A percentile compares a stretch with the other conserved stretches of the same genome.
Conservation (phyloP, 495 filamentous ascomycete species). For the Penicillium maclennaniae region DNA sequence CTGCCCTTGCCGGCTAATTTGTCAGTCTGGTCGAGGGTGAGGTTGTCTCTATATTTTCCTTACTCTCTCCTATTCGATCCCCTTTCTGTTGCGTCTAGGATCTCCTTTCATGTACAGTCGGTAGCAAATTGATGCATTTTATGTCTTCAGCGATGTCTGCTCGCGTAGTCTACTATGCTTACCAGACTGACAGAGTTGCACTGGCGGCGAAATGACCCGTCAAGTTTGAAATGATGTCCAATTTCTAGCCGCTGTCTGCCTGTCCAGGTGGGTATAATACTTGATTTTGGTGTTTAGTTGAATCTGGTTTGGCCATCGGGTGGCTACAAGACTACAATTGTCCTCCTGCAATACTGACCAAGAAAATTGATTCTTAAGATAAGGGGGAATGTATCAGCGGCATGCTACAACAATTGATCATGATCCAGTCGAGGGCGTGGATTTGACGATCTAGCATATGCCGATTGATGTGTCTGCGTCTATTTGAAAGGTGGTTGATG, state of each 20-base stretch:
- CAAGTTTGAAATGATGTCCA: background rate
- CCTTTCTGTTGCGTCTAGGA: slow-evolving; percentile 32
- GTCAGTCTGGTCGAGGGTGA: slow-evolving; percentile 15
- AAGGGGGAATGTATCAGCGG: too few species aligned
- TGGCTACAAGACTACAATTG: too few species aligned
- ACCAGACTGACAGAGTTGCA: background rate
- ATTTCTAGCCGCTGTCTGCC: background rate
- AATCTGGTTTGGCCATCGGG: background rate
- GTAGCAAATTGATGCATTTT: slow-evolving; percentile 37
- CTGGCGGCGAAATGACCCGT: background rate
- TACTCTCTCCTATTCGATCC: slow-evolving; percentile 22
- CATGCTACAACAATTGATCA: too few species aligned
- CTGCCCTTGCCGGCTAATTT: slow-evolving; percentile 8
- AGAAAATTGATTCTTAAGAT: too few species aligned
- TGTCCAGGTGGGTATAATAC: background rate
- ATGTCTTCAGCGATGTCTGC: slow-evolving; percentile 15
- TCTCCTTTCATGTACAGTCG: slow-evolving; percentile 31
- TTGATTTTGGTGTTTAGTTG: too few species aligned
- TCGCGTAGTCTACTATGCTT: background rate
- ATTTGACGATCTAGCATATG: too few species aligned
- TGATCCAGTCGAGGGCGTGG: too few species aligned
- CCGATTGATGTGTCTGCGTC: too few species aligned
- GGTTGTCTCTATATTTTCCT: slow-evolving; percentile 24
- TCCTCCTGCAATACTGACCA: too few species aligned
- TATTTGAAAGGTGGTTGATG: background rate